Conservation (phyloP, 495 filamentous ascomycete species). For the Hypoxylon lienhwacheense region DNA sequence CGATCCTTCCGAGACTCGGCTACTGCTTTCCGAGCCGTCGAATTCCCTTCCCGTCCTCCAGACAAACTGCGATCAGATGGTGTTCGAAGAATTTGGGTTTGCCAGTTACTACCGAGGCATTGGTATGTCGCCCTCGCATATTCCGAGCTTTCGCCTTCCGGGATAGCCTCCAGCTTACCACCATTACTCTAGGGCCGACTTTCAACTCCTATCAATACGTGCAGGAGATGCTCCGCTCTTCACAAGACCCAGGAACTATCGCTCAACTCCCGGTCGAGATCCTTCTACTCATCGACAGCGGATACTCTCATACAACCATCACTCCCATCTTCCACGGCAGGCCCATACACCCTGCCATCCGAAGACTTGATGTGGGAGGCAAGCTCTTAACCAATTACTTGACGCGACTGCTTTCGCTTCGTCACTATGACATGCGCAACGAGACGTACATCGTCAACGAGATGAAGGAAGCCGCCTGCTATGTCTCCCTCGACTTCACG, state of each 20-base stretch:
- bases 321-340: constrained; percentile 81
- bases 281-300: constrained; percentile 83
- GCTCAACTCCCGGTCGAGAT: constrained; percentile 69
- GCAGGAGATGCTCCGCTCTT: constrained; percentile 60
- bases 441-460: constrained; percentile 92
- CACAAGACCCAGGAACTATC: constrained; percentile 45
- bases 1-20: constrained; percentile 76
- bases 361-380: constrained; percentile 87
- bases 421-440: constrained; percentile 92
- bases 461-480: constrained; percentile 90
- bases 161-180: constrained; percentile 1
- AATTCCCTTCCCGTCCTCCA: constrained; percentile 81
- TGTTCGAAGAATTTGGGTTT: constrained; percentile 99
- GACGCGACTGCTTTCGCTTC: constrained; percentile 82
- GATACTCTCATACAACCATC: constrained; percentile 92
- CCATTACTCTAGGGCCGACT: constrained; percentile 47
- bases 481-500: constrained; percentile 75
- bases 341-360: constrained; percentile 77
- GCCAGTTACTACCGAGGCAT: constrained; percentile 75
- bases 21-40: constrained; percentile 88
- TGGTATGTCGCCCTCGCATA: constrained; percentile 50
- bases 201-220: constrained; percentile 87
- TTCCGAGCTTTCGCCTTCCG: background rate
- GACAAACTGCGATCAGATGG: constrained; percentile 89
- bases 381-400: constrained; percentile 95